Percentiles rank a stretch among this genome's conserved stretches.
phyloP scores from a whole-genome alignment of 805 yeast genomes.

The Teunomyces atbi region DNA sequence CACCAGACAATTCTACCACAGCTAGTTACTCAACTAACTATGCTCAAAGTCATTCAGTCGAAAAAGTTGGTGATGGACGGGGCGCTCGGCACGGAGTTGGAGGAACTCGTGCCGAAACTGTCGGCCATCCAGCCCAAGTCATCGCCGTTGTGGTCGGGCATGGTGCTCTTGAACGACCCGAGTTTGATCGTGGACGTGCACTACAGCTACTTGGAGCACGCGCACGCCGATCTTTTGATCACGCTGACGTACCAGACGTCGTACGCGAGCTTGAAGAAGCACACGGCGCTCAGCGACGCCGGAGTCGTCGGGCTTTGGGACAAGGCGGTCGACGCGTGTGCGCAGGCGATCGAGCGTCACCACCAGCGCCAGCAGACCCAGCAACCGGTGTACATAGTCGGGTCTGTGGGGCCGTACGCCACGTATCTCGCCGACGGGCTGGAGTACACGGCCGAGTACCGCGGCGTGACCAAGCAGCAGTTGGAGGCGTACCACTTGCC shows the following conservation, averaged over 20 bases:
- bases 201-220: slow-evolving; percentile 41
- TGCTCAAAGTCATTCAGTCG: background rate
- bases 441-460: slow-evolving; percentile 72
- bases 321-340: slow-evolving; percentile 22
- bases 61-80: slow-evolving; percentile 13
- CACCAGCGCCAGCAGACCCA: background rate
- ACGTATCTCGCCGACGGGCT: slow-evolving; percentile 65
- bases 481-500: slow-evolving; percentile 52
- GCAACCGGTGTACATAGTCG: slow-evolving; percentile 41
- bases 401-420: slow-evolving; percentile 78
- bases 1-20: background rate
- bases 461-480: slow-evolving; percentile 30
- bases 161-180: slow-evolving; percentile 46
- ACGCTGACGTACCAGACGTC: slow-evolving; percentile 65
- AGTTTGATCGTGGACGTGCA: slow-evolving; percentile 47
- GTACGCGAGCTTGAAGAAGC: slow-evolving; percentile 33
- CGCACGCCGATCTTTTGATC: slow-evolving; percentile 55
- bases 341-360: slow-evolving; percentile 13
- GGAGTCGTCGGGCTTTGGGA: slow-evolving; percentile 21
- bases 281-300: slow-evolving; percentile 16
- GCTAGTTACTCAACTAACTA: slow-evolving; percentile 3
- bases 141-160: slow-evolving; percentile 61
- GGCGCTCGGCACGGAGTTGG: slow-evolving; percentile 15
- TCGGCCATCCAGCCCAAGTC: slow-evolving; percentile 18
- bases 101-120: slow-evolving; percentile 16